These are phyloP conservation scores for Penicillium sp. DNA, from an alignment of 2,329 filamentous ascomycete species.

Conservation along the genomic window DNA sequence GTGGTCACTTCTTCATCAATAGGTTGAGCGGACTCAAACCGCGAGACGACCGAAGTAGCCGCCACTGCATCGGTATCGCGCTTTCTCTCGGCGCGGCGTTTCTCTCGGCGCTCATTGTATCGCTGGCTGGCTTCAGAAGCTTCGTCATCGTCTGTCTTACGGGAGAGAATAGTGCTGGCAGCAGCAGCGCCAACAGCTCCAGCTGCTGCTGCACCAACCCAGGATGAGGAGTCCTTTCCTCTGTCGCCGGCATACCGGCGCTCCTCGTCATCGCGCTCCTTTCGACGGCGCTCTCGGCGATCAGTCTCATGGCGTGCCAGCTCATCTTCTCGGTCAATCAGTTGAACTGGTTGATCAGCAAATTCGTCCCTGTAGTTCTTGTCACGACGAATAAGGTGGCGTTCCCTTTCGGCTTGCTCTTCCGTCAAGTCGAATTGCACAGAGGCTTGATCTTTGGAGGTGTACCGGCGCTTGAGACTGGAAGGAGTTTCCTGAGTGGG, in stretches of 20 bases:
- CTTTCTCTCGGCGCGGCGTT: slow-evolving; percentile 42
- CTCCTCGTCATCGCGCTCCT: slow-evolving; percentile 21
- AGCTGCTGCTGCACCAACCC: slow-evolving; percentile 44
- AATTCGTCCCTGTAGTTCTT: slow-evolving; percentile 21
- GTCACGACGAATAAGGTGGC: slow-evolving; percentile 29
- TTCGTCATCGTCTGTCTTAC: slow-evolving; percentile 27
- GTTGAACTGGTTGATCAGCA: slow-evolving; percentile 22
- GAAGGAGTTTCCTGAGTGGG: slow-evolving; percentile 31
- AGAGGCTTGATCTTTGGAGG: slow-evolving; percentile 41
- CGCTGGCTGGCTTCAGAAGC: slow-evolving; percentile 31
- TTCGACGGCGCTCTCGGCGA: slow-evolving; percentile 18
- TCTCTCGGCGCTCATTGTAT: slow-evolving; percentile 37
- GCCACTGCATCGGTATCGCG: slow-evolving; percentile 22
- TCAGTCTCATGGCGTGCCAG: slow-evolving; percentile 16
- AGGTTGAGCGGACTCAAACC: slow-evolving; percentile 19
- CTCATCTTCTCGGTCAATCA: slow-evolving; percentile 31
- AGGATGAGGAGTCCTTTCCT: slow-evolving; percentile 33
- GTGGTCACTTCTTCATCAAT: slow-evolving; percentile 19
- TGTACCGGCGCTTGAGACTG: slow-evolving; percentile 33
- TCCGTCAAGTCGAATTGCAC: slow-evolving; percentile 59
- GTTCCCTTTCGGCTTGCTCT: slow-evolving; percentile 53
- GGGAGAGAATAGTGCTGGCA: slow-evolving; percentile 43
- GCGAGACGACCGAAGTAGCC: slow-evolving; percentile 25
- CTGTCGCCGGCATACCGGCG: slow-evolving; percentile 12
- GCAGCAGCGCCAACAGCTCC: slow-evolving; percentile 51